Evolutionary conservation across 768 basidiomycete species (phyloP).

Genomic region (Lyophyllum semitale): DNA sequence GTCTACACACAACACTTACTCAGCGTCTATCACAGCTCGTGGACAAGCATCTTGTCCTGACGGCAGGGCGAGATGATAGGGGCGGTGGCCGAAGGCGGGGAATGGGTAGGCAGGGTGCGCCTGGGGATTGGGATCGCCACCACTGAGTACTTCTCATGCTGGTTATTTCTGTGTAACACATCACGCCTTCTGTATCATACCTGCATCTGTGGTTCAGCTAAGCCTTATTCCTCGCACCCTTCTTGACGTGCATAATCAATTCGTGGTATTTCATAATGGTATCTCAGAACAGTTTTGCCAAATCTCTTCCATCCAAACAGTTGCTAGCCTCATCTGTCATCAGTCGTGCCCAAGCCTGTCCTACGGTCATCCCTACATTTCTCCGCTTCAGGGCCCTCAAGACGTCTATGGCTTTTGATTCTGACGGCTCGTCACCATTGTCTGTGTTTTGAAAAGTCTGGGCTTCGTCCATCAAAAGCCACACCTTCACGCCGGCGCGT

Average conservation of each 20-base stretch:
- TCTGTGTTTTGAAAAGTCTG: neutral
- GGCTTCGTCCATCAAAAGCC: constrained; percentile 24
- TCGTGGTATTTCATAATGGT: neutral
- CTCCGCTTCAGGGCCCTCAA: constrained; percentile 3
- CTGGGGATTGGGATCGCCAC: constrained; percentile 59
- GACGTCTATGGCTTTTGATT: neutral
- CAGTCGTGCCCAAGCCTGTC: constrained; percentile 7
- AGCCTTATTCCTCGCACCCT: neutral
- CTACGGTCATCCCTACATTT: constrained; percentile 1
- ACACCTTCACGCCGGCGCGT: constrained; percentile 24
- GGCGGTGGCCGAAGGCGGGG: constrained; percentile 52
- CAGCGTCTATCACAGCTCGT: constrained; percentile 52
- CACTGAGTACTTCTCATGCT: constrained; percentile 29
- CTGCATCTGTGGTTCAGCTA: neutral
- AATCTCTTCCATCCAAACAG: constrained; percentile 2
- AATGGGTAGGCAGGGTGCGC: constrained; percentile 46
- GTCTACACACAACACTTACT: constrained; percentile 2
- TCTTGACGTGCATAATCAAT: neutral
- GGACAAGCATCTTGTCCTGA: constrained; percentile 74
- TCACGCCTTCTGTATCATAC: constrained; percentile 8
- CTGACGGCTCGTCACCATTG: neutral
- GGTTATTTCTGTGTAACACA: constrained; percentile 1
- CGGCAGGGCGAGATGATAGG: constrained; percentile 58
- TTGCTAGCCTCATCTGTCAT: constrained; percentile 1
- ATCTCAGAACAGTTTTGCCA: constrained; percentile 7